Base-by-base conservation (phyloP, 2,329 filamentous ascomycete genomes). In the Didymella exigua region DNA sequence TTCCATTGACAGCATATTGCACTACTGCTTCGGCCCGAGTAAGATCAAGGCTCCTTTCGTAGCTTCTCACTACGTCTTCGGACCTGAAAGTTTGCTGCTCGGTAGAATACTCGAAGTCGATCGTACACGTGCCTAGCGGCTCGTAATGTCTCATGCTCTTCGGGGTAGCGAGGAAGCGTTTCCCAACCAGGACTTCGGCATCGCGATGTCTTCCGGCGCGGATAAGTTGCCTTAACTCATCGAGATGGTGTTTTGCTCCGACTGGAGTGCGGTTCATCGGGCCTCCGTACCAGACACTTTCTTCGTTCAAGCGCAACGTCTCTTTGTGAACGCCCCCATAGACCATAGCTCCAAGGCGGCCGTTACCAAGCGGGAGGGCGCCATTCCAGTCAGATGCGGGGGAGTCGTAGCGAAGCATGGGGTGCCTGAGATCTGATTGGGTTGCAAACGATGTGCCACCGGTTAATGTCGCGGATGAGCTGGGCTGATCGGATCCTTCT, bases 311-410 rank as follows among this genome's bases (percentile, higher is more conserved):
- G 40, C 77, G 75, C 4, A 82, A 62, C 13, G 77, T 66, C 55
- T 82, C 80, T 4, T 70, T 77, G 26, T 68, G 62, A 4, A 77
- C 76, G 21, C 76, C 71, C 23, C 79, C 78, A 63, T 79, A 77
- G 9, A 81, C 66, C 78, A 82, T 80, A 13, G 70, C 74, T 5
- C 77, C 77, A 1, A 79, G 65, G 42, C 80, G 74, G 19, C 81
- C 80, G 61, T 82, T 82, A 9, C 81, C 80, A 43, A 83, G 70
- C 2, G 80, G 80, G 1, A 82, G 67, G 23, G 78, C 76, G 53
- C 77, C 68, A 45, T 74, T 67, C 75, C 76, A 79, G 52, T 68
- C 27, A 41, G 47, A 52, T 50, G 57, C 57, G 41, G 57, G 57
- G 45, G 43, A 41, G 33, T 31, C 26, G 36, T 57, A 59, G 49